Percentiles rank a stretch among this genome's conserved stretches.
Conservation (phyloP, 73 alveolate genomes). For the Paramecium bursaria region DNA sequence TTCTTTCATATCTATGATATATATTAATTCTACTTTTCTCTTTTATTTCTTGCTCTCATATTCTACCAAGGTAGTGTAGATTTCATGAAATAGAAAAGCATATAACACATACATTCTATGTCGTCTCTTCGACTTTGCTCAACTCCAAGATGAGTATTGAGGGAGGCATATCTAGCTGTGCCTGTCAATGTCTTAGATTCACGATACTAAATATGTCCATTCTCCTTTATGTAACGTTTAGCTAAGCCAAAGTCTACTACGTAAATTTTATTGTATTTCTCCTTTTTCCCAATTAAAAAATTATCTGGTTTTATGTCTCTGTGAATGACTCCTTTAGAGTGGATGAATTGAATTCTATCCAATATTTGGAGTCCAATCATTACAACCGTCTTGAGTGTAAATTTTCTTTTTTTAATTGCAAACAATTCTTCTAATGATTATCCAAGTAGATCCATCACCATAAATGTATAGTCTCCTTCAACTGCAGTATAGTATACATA, state of each 20-base stretch:
- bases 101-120: constrained; percentile 84
- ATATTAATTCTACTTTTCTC: constrained; percentile 70
- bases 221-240: constrained; percentile 75
- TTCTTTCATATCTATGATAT: constrained; percentile 76
- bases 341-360: constrained; percentile 81
- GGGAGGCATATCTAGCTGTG: constrained; percentile 87
- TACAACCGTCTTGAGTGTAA: constrained; percentile 80
- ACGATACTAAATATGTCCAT: constrained; percentile 78
- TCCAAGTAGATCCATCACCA: constrained; percentile 86
- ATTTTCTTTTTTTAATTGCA: constrained; percentile 61
- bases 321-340: constrained; percentile 80
- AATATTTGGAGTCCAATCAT: constrained; percentile 82
- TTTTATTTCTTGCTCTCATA: constrained; percentile 68
- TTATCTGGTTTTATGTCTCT: constrained; percentile 94
- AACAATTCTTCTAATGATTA: constrained; percentile 80
- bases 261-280: constrained; percentile 76
- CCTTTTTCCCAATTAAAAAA: constrained; percentile 80
- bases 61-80: constrained; percentile 89
- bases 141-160: constrained; percentile 88
- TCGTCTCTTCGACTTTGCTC: constrained; percentile 91
- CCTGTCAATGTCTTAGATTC: constrained; percentile 95
- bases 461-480: constrained; percentile 81
- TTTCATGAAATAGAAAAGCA: constrained; percentile 72
- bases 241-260: constrained; percentile 93
- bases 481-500: constrained; percentile 75